Evolutionary conservation across 768 basidiomycete species (phyloP).

Genomic region (Hypholoma sublateritium): DNA sequence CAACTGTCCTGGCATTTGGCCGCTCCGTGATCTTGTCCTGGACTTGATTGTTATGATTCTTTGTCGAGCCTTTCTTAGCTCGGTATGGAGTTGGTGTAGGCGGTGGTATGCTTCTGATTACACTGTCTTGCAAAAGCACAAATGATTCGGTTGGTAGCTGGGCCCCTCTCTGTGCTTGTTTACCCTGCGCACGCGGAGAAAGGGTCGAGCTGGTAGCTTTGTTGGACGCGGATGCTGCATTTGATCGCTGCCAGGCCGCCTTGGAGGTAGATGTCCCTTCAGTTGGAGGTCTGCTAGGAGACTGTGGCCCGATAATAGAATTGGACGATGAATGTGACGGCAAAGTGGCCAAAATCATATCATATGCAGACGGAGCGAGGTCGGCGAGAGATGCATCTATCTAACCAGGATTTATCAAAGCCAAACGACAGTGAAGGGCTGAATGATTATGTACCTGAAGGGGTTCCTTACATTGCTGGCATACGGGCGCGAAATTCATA

Average conservation of each 20-base stretch:
- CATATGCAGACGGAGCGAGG: constrained; percentile 83
- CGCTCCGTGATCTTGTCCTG: constrained; percentile 27
- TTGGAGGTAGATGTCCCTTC: constrained; percentile 52
- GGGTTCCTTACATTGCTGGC: constrained; percentile 91
- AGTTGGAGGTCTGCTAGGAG: constrained; percentile 43
- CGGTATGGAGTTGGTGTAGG: constrained; percentile 35
- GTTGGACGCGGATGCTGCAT: constrained; percentile 36
- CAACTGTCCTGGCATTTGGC: constrained; percentile 33
- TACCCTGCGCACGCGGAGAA: constrained; percentile 58
- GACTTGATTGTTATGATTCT: constrained; percentile 27
- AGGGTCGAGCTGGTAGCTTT: constrained; percentile 29
- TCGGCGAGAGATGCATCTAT: constrained; percentile 91
- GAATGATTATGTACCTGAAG: constrained; percentile 56
- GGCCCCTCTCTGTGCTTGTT: constrained; percentile 53
- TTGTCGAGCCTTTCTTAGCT: constrained; percentile 44
- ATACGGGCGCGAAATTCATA: constrained; percentile 54
- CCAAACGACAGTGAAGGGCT: constrained; percentile 8
- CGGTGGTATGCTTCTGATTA: constrained; percentile 69
- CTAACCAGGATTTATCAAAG: constrained; percentile 33
- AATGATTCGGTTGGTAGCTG: constrained; percentile 83
- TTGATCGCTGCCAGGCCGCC: constrained; percentile 62
- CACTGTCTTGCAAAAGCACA: constrained; percentile 84
- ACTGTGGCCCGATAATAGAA: constrained; percentile 17
- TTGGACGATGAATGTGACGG: constrained; percentile 48
- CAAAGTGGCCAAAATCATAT: constrained; percentile 73